Evolutionary conservation across 2,329 filamentous ascomycete genomes (phyloP).

Genomic region (Erysiphe pulchra): DNA sequence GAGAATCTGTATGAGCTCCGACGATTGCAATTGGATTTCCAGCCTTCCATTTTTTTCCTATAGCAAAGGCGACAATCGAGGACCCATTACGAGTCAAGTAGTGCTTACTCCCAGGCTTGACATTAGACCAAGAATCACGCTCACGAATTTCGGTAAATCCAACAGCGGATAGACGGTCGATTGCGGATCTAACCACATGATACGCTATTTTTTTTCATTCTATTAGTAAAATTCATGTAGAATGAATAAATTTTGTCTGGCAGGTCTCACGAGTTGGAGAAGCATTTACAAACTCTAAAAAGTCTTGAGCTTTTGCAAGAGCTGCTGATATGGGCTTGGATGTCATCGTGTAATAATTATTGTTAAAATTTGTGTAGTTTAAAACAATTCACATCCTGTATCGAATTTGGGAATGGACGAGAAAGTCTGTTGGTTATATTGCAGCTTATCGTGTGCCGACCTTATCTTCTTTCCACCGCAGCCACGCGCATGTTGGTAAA

Average conservation of each 20-base stretch:
- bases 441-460: too few species aligned
- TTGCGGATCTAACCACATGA: conserved; percentile 67
- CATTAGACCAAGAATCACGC: conserved; percentile 64
- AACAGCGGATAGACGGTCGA: conserved; percentile 49
- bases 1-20: conserved; percentile 88
- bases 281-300: conserved; percentile 78
- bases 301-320: conserved; percentile 29
- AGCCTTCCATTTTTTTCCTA: conserved; percentile 73
- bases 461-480: too few species aligned
- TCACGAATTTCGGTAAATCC: conserved; percentile 80
- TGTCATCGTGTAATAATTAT: conserved; percentile 4
- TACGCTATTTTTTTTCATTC: conserved; percentile 35
- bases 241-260: conserved; percentile 1
- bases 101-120: conserved; percentile 79
- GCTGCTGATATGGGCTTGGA: conserved; percentile 7
- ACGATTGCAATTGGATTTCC: conserved; percentile 84
- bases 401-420: conserved; percentile 4
- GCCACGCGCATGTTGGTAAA: too few species aligned
- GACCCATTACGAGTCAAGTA: conserved; percentile 85
- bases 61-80: conserved; percentile 76
- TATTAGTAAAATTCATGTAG: conserved; percentile 1
- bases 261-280: conserved; percentile 59
- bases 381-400: too few species aligned
- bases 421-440: too few species aligned
- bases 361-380: too few species aligned